A percentile compares a stretch with the other conserved stretches of the same genome.
phyloP scores from a whole-genome alignment of 768 basidiomycete species.

The Trametes cingulata region DNA sequence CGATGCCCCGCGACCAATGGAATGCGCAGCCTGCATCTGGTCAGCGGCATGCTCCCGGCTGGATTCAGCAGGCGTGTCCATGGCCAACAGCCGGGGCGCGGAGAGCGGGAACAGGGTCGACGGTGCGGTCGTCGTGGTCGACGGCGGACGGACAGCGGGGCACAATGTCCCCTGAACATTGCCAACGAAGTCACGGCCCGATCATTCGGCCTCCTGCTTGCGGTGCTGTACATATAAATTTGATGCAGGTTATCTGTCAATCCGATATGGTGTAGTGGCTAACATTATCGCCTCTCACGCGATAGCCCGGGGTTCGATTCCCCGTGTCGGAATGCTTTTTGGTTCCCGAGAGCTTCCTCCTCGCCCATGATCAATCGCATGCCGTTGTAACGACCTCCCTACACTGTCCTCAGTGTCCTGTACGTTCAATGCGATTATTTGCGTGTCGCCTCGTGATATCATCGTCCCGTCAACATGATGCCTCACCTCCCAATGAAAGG shows the following conservation, averaged over 20 bases:
- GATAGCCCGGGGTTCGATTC: constrained; percentile 26
- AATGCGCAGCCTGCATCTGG: constrained; percentile 12
- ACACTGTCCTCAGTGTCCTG: no score
- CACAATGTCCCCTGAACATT: neutral
- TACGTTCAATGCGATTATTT: no score
- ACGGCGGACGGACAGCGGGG: constrained; percentile 1
- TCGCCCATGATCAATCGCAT: no score
- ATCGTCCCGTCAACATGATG: no score
- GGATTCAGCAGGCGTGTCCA: constrained; percentile 11
- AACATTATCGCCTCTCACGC: constrained; percentile 26
- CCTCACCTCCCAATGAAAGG: no score
- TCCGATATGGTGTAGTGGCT: constrained; percentile 25
- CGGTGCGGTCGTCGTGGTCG: constrained; percentile 16
- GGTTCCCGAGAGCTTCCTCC: no score
- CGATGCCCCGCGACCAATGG: constrained; percentile 17
- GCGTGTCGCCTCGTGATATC: no score
- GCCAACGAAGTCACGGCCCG: neutral
- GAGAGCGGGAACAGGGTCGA: neutral
- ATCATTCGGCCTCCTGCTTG: neutral
- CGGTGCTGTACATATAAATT: neutral
- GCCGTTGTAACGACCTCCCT: no score
- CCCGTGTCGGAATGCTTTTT: constrained; percentile 22
- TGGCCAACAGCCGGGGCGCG: neutral
- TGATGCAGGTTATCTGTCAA: neutral
- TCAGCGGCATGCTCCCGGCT: constrained; percentile 18